These are phyloP conservation scores for Stylonectria norvegica DNA, from an alignment of 2,329 filamentous ascomycete genomes.

Conservation along the genomic window DNA sequence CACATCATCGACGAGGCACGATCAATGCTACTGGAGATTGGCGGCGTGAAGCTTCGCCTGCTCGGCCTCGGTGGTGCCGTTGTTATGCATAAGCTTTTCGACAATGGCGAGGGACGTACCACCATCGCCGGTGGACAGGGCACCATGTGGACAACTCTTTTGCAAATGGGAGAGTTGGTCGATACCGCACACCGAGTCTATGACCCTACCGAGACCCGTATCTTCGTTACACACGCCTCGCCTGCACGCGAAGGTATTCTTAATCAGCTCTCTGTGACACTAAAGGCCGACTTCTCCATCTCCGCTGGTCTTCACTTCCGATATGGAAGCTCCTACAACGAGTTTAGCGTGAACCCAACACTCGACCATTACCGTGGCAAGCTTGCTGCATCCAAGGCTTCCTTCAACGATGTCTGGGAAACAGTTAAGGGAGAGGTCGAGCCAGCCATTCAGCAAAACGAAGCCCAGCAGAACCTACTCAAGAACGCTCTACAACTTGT, in stretches of 20 bases:
- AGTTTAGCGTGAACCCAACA: constrained; percentile 98
- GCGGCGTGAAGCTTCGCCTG: constrained; percentile 91
- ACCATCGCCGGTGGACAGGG: constrained; percentile 98
- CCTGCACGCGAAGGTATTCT: constrained; percentile 93
- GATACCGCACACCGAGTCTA: constrained; percentile 98
- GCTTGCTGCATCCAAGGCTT: constrained; percentile 94
- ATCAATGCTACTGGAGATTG: constrained; percentile 89
- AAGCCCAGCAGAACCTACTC: constrained; percentile 87
- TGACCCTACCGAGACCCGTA: constrained; percentile 92
- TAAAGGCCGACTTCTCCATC: constrained; percentile 97
- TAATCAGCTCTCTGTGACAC: constrained; percentile 93
- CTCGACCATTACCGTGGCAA: constrained; percentile 98
- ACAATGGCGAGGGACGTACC: constrained; percentile 95
- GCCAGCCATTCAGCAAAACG: constrained; percentile 88
- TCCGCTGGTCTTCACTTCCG: constrained; percentile 97
- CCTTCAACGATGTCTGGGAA: constrained; percentile 99
- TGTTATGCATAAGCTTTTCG: constrained; percentile 99
- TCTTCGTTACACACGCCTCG: constrained; percentile 96
- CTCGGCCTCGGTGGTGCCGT: constrained; percentile 93
- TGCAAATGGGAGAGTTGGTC: constrained; percentile 97
- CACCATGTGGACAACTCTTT: constrained; percentile 98
- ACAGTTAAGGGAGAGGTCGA: constrained; percentile 96
- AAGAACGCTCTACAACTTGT: constrained; percentile 90
- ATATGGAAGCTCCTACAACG: constrained; percentile 98
- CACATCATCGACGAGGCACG: constrained; percentile 98